Evolutionary conservation across 345 rosid species (phyloP).

Genomic region (Pelargonium nanum): DNA sequence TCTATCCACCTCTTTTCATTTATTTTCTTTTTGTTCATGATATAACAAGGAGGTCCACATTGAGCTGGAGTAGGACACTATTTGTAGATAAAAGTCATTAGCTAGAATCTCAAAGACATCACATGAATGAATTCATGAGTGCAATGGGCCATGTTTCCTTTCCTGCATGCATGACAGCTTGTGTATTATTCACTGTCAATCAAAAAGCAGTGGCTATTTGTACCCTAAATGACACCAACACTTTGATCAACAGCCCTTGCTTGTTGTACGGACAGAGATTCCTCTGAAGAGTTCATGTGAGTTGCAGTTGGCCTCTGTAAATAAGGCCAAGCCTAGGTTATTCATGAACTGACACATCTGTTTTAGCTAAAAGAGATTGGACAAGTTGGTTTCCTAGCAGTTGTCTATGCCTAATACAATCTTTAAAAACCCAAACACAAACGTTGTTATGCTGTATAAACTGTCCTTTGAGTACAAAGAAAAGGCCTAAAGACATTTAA

Average conservation of each 20-base stretch:
- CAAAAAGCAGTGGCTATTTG: not conserved
- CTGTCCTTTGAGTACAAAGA: not conserved
- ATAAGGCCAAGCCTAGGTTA: not conserved
- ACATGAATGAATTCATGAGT: not conserved
- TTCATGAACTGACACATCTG: conserved; percentile 6
- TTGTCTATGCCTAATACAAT: too few species aligned
- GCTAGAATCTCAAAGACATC: conserved; percentile 4
- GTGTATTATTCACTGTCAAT: not conserved
- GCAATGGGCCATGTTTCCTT: conserved; percentile 9
- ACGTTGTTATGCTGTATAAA: too few species aligned
- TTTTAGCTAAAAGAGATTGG: conserved; percentile 8
- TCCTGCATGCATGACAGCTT: not conserved
- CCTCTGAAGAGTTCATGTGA: conserved; percentile 14
- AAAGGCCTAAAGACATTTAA: not conserved
- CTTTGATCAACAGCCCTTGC: not conserved
- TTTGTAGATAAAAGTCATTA: conserved; percentile 6
- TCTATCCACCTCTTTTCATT: too few species aligned
- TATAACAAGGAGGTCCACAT: conserved; percentile 14
- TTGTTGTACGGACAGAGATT: conserved; percentile 1
- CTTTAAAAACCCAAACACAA: too few species aligned
- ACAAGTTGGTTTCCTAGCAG: conserved; percentile 7
- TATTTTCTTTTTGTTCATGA: conserved; percentile 6
- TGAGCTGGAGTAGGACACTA: not conserved
- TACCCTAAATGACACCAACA: not conserved
- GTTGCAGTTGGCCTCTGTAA: conserved; percentile 5